Evolutionary conservation across 495 filamentous ascomycete genomes (phyloP), one percentile per base, ranked within the genome.

Genomic region (Penicillium macrosclerotiorum): DNA sequence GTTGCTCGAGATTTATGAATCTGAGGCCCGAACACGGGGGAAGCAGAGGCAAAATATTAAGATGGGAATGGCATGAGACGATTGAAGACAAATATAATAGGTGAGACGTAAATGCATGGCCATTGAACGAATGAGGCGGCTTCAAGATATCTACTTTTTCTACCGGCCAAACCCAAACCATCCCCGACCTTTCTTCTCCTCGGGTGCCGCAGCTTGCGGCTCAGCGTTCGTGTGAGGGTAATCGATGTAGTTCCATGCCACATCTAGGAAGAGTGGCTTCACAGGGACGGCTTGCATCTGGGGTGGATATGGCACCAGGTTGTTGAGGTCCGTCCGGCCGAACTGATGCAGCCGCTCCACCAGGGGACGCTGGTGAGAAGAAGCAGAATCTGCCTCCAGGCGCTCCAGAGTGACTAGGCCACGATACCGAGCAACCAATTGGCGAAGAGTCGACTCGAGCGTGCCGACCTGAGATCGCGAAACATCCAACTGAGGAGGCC

Each of bases 201-300:
- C 74, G 6, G 47, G 34, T 8, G 44, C 49, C 18, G 67, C 40
- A 22, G 48, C 36, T n/a, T 65, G 65, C 7, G 56, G 45, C 30
- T 63, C 57, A 3, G 45, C 59, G 32, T 61, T 54, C 6, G 9
- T 58, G 3, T 85, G 87, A 2, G 93, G 91, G 64, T 99, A 99
- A 16, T 90, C 84, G 48, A 99, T 89, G 62, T 95, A 99, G 63
- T 97, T 99, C 86, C 89, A 97, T 12, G 93, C 93, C 9, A 95
- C 88, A 62, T 99, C 93, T 34, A 97, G 78, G 75, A 96, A 97
- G 12, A 99, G 65, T 12, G 93, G 94, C 67, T 99, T 99, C 12
- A 96, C 90, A 0, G 93, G 90, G 27, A 96, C 80, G 0, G 88
- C 79, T 44, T 88, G 80, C 42, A 96, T 69, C 52, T 80, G 80